Evolutionary conservation across 78 protist species (phyloP), one percentile per base, ranked within the genome.

Genomic region (Planoprotostelium fungivorum): DNA sequence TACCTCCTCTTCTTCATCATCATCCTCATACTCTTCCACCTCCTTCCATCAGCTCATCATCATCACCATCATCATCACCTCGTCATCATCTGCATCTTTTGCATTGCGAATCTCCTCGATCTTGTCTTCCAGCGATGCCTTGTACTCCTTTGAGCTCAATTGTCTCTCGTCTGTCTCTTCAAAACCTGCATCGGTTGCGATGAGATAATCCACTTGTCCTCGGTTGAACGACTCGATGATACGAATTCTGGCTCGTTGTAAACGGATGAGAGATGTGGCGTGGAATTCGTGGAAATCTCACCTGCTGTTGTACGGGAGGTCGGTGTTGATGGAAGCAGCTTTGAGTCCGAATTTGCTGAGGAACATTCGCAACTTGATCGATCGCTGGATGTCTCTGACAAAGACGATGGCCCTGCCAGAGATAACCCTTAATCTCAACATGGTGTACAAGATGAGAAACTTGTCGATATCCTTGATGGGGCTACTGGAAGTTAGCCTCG

Each of bases 181-280:
- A 37, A 90, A 86, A 0, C 90, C 92, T 86, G 86, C 92, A 87
- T 97, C 99, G 31, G 97, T 94, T 9, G 97, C 99, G 37, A 96
- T 96, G 29, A 96, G 91, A 86, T 87, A 90, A 83, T 96, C 94
- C 87, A 92, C 96, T 31, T 92, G 36, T 39, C 98, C 99, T 34
- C 88, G 38, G 91, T 93, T 94, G 91, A 96, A 96, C 87, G 94
- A 92, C 84, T 86, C n/a, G 51, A 97, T 92, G 31, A 94, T 93
- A 86, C 94, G 96, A 37, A 87, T 89, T 87, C 97, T 88, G 9
- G 92, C 73, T 51, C 73, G 73, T 51, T 51, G 73, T 51, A 51
- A 16, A 51, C 1, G 16, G 63, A 10, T 86, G 73, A 86, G 73
- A 51, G 16, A 51, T 51, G 5, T 51, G 31, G 16, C 73, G 73